Evolutionary conservation across 768 basidiomycete genomes (phyloP).

Genomic region (Hericium coralloides): DNA sequence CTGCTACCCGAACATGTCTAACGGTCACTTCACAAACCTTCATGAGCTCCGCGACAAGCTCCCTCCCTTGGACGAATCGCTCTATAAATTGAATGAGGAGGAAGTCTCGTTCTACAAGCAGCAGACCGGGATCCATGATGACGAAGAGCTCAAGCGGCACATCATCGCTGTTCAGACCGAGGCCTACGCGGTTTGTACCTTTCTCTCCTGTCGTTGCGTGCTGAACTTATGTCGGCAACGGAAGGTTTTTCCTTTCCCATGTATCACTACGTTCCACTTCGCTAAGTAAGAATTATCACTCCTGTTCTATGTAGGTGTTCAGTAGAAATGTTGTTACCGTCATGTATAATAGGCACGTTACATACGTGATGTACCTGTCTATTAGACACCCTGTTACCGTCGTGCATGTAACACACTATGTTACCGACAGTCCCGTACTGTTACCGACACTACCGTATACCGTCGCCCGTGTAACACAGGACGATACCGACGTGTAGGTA

Average conservation of each 20-base stretch:
- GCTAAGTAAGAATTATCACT: slow-evolving; percentile 3
- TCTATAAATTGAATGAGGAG: not conserved
- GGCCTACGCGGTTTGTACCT: slow-evolving; percentile 9
- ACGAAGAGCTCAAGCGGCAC: slow-evolving; percentile 17
- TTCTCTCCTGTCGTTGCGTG: not conserved
- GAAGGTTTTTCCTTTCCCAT: slow-evolving; percentile 24
- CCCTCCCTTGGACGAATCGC: not conserved
- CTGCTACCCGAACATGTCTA: too few relatives aligned
- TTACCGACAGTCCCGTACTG: too few relatives aligned
- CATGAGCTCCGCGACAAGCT: too few relatives aligned
- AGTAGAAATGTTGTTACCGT: not conserved
- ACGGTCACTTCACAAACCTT: too few relatives aligned
- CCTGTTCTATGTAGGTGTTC: not conserved
- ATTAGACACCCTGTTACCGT: too few relatives aligned
- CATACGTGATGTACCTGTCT: too few relatives aligned
- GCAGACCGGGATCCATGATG: not conserved
- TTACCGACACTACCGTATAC: too few relatives aligned
- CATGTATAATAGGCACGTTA: too few relatives aligned
- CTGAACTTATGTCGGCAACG: not conserved
- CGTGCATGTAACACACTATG: too few relatives aligned
- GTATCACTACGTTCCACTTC: slow-evolving; percentile 21
- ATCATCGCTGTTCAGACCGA: slow-evolving; percentile 16
- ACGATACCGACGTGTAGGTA: too few relatives aligned
- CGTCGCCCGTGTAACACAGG: too few relatives aligned
- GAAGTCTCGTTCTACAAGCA: not conserved